A percentile compares a stretch with the other conserved stretches of the same genome.
phyloP scores from a whole-genome alignment of 306 rosid species.

The Urtica urens region DNA sequence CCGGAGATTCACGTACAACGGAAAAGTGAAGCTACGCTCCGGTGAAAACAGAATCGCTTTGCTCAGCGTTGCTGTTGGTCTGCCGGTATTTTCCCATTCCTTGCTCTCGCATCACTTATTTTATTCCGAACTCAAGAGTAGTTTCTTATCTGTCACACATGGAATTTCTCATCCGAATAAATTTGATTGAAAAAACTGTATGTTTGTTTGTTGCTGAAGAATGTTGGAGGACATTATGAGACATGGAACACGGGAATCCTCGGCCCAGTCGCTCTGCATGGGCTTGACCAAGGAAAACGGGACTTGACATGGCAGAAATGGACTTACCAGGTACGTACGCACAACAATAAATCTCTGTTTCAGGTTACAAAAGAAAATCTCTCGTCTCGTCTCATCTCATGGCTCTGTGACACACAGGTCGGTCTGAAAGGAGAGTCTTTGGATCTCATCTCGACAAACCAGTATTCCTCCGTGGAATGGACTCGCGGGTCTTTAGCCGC shows the following conservation, averaged over 20 bases:
- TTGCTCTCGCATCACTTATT: constrained; percentile 8
- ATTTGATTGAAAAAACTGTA: too few relatives aligned
- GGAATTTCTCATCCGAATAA: too few relatives aligned
- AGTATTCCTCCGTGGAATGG: constrained; percentile 82
- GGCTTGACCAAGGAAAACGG: constrained; percentile 83
- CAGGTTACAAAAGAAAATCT: too few relatives aligned
- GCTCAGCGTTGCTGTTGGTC: constrained; percentile 92
- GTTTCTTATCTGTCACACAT: too few relatives aligned
- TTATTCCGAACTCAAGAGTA: too few relatives aligned
- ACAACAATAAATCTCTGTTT: too few relatives aligned
- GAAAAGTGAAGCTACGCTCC: constrained; percentile 60
- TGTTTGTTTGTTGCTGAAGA: constrained; percentile 34
- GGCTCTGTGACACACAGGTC: constrained; percentile 37
- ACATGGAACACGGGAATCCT: constrained; percentile 94
- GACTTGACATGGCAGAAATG: constrained; percentile 93
- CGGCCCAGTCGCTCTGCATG: constrained; percentile 90
- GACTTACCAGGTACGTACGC: constrained; percentile 97
- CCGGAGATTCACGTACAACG: constrained; percentile 73
- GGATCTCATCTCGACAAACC: constrained; percentile 70
- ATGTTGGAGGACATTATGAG: constrained; percentile 94
- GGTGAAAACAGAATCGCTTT: constrained; percentile 82
- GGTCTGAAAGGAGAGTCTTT: constrained; percentile 95
- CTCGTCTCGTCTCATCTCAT: constrained; percentile 12
- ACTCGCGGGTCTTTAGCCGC: constrained; percentile 51
- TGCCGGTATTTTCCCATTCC: constrained; percentile 57